Conservation (phyloP, 768 basidiomycete genomes). For the Lyophyllum decastes region DNA sequence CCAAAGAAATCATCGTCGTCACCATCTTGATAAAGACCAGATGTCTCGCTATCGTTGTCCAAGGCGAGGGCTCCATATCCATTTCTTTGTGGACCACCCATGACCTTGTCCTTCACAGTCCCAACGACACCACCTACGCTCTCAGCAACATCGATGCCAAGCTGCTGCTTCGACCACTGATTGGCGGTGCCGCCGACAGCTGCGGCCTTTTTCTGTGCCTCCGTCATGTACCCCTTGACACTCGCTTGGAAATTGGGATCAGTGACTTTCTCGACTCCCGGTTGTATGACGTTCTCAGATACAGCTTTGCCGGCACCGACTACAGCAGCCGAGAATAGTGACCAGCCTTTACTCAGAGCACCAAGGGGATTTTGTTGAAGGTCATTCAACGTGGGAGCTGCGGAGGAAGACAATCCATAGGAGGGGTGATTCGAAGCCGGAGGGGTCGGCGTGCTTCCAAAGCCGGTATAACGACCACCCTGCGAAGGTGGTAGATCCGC, state of each 20-base stretch:
- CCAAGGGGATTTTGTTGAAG: conserved; percentile 85
- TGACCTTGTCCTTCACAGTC: conserved; percentile 58
- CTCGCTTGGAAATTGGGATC: conserved; percentile 81
- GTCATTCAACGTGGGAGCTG: conserved; percentile 77
- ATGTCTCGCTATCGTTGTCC: conserved; percentile 54
- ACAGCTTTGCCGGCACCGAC: conserved; percentile 78
- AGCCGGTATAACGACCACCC: conserved; percentile 92
- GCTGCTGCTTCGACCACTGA: conserved; percentile 72
- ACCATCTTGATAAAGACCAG: conserved; percentile 62
- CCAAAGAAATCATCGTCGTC: conserved; percentile 71
- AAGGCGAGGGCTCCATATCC: conserved; percentile 51
- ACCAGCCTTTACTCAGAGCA: conserved; percentile 94
- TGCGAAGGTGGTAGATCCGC: conserved; percentile 87
- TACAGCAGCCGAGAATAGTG: conserved; percentile 87
- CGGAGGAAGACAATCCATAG: conserved; percentile 72
- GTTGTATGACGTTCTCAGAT: conserved; percentile 87
- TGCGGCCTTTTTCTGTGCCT: conserved; percentile 66
- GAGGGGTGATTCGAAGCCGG: conserved; percentile 62
- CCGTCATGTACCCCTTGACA: conserved; percentile 70
- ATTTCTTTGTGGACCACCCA: conserved; percentile 48
- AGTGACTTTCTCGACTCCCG: conserved; percentile 76
- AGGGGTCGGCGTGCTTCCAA: conserved; percentile 82
- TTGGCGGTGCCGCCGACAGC: conserved; percentile 66
- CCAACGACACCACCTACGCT: conserved; percentile 72
- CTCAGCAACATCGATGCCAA: conserved; percentile 86